Percentiles rank a stretch among this genome's conserved stretches.
phyloP scores from a whole-genome alignment of 148 eudicot species.

The Cornus kousa region DNA sequence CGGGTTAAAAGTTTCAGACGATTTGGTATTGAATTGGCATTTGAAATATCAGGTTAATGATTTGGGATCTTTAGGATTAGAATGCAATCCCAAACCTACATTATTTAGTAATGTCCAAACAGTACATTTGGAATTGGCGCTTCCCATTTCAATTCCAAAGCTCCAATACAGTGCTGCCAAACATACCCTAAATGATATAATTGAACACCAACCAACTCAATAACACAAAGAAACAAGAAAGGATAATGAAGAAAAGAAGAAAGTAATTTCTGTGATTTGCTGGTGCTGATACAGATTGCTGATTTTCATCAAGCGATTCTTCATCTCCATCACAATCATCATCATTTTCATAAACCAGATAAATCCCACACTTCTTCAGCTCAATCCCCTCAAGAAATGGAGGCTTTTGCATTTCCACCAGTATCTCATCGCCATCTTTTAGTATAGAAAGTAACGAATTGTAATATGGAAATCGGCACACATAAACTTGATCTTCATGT shows the following conservation, averaged over 20 bases:
- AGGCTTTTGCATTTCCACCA: constrained; percentile 16
- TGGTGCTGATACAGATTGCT: constrained; percentile 33
- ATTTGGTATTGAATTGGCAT: too few species aligned
- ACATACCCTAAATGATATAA: background rate
- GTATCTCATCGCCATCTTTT: constrained; percentile 45
- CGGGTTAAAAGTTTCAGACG: too few species aligned
- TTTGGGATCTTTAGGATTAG: too few species aligned
- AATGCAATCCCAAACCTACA: too few species aligned
- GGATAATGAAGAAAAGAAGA: background rate
- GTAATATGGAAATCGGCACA: constrained; percentile 44
- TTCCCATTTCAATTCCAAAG: too few species aligned
- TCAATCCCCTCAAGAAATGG: constrained; percentile 26
- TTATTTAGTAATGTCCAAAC: too few species aligned
- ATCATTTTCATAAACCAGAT: constrained; percentile 51
- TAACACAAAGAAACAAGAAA: constrained; percentile 3
- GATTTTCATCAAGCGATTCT: constrained; percentile 21
- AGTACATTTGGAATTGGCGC: too few species aligned
- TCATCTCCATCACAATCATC: constrained; percentile 58
- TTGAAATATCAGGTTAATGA: too few species aligned
- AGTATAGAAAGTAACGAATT: constrained; percentile 36
- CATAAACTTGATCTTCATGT: constrained; percentile 43
- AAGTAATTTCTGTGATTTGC: background rate
- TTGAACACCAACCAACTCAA: background rate
- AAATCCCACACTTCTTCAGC: constrained; percentile 42
- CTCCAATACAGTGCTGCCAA: too few species aligned